Conservation (phyloP, 352 stramenopile genomes). For the Phytophthora pluvialis region DNA sequence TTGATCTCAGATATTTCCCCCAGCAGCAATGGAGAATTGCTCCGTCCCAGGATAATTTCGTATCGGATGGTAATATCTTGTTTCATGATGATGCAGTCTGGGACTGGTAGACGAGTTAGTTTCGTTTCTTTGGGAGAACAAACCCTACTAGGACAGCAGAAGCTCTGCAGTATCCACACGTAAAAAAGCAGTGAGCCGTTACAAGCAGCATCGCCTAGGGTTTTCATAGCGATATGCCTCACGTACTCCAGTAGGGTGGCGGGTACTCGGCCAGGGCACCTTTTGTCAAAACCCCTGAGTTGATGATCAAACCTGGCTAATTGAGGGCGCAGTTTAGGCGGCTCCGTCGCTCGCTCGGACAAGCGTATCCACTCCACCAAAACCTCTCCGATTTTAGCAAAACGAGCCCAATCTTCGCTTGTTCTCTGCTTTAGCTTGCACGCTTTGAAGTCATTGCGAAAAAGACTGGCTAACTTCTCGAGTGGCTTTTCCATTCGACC, state of each 20-base stretch:
- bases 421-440: neutral
- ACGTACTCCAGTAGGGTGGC: conserved; percentile 15
- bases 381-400: conserved; percentile 14
- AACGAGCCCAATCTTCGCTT: conserved; percentile 14
- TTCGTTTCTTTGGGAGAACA: neutral
- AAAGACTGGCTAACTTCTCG: conserved; percentile 10
- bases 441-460: conserved; percentile 4
- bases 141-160: neutral
- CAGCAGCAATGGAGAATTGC: too few species aligned
- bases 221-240: too few species aligned
- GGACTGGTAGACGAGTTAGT: too few species aligned
- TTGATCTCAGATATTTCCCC: too few species aligned
- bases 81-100: too few species aligned
- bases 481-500: conserved; percentile 11
- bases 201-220: too few species aligned
- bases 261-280: conserved; percentile 6
- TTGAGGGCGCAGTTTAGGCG: neutral
- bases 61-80: too few species aligned
- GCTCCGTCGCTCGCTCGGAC: neutral
- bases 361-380: conserved; percentile 12
- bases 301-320: conserved; percentile 14
- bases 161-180: too few species aligned
- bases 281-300: conserved; percentile 13
- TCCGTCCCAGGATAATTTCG: too few species aligned
- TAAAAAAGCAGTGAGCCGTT: too few species aligned